Percentiles rank a stretch among this genome's conserved stretches.
Conservation (phyloP, 192 early-diverging fungal genomes). For the Allomyces javanicus region DNA sequence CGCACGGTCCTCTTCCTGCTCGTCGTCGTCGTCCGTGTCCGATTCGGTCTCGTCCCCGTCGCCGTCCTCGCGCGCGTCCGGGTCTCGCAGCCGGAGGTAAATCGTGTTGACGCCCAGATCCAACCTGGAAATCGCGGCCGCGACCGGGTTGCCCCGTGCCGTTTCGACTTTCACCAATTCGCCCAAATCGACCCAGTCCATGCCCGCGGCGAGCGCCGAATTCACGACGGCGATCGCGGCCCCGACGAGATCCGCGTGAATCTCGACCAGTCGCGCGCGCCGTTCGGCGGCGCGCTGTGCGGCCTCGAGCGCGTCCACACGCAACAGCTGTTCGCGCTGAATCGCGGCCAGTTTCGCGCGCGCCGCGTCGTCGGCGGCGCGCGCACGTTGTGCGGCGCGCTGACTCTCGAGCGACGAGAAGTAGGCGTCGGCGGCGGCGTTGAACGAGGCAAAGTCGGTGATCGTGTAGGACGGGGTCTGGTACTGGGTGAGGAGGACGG, state of each 20-base stretch:
- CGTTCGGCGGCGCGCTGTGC: constrained; percentile 46
- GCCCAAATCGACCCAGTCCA: constrained; percentile 92
- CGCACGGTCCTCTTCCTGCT: constrained; percentile 1
- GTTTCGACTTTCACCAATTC: constrained; percentile 69
- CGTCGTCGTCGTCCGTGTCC: neutral
- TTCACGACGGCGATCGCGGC: constrained; percentile 70
- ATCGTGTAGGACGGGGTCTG: constrained; percentile 27
- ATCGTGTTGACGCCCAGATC: constrained; percentile 68
- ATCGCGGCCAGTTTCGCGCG: constrained; percentile 67
- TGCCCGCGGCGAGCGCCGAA: constrained; percentile 67
- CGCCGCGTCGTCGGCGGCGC: constrained; percentile 51
- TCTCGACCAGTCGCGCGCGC: constrained; percentile 70
- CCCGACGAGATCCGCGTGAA: constrained; percentile 65
- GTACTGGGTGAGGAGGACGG: constrained; percentile 16
- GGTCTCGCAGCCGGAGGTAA: constrained; percentile 31
- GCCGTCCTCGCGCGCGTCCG: constrained; percentile 11
- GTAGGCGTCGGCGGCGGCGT: constrained; percentile 74
- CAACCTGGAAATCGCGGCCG: constrained; percentile 46
- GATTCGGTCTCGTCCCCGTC: constrained; percentile 23
- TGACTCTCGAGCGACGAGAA: constrained; percentile 81
- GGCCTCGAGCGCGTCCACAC: constrained; percentile 54
- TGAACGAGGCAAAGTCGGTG: constrained; percentile 56
- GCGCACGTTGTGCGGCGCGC: constrained; percentile 45
- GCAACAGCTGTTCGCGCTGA: constrained; percentile 50
- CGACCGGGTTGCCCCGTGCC: constrained; percentile 56